Evolutionary conservation across 2,329 filamentous ascomycete species (phyloP).

Genomic region (Capronia coronata): DNA sequence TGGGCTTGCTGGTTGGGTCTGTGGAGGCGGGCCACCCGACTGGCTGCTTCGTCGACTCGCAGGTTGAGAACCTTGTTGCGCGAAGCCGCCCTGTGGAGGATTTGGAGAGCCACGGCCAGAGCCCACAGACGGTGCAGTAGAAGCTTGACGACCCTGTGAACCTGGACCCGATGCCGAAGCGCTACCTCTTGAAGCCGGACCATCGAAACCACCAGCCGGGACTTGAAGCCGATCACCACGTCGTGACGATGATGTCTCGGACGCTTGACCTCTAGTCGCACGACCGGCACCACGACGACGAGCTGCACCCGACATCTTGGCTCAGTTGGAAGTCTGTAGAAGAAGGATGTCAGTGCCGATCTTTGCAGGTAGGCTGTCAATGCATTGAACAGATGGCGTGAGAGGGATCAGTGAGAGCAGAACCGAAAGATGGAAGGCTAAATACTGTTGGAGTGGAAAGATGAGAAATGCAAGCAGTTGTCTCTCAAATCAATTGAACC

Average conservation of each 20-base stretch:
- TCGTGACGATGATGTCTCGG: slow-evolving; percentile 29
- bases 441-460: neutral
- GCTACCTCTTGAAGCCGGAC: slow-evolving; percentile 27
- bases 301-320: slow-evolving; percentile 25
- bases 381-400: neutral
- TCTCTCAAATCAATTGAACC: neutral
- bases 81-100: slow-evolving; percentile 12
- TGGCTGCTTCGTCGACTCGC: slow-evolving; percentile 12
- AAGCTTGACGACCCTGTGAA: slow-evolving; percentile 12
- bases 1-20: slow-evolving; percentile 3
- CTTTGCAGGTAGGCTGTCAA: neutral
- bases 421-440: neutral
- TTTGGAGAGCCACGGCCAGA: slow-evolving; percentile 16
- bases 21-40: slow-evolving; percentile 11
- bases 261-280: slow-evolving; percentile 27
- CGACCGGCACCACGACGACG: slow-evolving; percentile 25
- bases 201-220: slow-evolving; percentile 24
- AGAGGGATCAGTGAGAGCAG: neutral
- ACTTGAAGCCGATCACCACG: slow-evolving; percentile 17
- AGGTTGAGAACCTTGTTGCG: slow-evolving; percentile 4
- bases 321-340: neutral
- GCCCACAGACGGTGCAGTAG: slow-evolving; percentile 13
- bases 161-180: slow-evolving; percentile 22
- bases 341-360: neutral
- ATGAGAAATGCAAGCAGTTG: neutral